phyloP scores from a whole-genome alignment of 352 stramenopile species.

The Blastocystis hominis region DNA sequence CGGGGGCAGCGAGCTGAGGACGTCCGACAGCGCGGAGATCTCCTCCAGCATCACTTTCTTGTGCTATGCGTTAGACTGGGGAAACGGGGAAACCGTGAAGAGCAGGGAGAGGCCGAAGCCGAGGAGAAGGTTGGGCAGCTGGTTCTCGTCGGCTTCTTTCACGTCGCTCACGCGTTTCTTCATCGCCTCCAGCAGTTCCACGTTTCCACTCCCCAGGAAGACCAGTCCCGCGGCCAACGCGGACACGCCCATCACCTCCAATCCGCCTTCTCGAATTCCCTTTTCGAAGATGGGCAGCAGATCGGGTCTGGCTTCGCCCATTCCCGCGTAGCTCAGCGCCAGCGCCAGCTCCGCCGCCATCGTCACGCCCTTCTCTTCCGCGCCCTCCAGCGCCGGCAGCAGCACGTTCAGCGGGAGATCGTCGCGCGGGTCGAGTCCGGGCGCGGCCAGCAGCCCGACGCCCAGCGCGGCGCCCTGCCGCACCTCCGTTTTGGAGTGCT shows the following conservation, averaged over 20 bases:
- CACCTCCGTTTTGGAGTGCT: background rate
- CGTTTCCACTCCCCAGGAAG: background rate
- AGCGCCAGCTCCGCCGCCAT: background rate
- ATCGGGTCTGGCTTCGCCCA: background rate
- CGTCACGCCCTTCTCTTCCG: background rate
- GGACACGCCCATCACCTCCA: background rate
- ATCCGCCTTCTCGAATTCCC: background rate
- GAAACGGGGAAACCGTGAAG: background rate
- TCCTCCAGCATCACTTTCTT: background rate
- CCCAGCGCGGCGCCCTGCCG: background rate
- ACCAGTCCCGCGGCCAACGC: slow-evolving; percentile 6
- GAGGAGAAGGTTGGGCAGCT: background rate
- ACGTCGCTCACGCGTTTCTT: background rate
- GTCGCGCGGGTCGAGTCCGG: background rate
- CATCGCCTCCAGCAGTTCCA: background rate
- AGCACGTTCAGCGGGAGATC: slow-evolving; percentile 27
- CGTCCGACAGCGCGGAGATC: background rate
- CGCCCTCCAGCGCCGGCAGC: background rate
- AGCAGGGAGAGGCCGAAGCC: slow-evolving; percentile 1
- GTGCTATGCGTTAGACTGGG: background rate
- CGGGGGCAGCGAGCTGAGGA: background rate
- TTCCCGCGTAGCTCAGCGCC: background rate
- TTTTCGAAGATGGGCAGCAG: background rate
- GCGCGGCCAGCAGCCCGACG: background rate
- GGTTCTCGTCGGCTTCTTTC: background rate